Evolutionary conservation across 2,329 filamentous ascomycete genomes (phyloP).

Genomic region (Stagonosporopsis vannaccii): DNA sequence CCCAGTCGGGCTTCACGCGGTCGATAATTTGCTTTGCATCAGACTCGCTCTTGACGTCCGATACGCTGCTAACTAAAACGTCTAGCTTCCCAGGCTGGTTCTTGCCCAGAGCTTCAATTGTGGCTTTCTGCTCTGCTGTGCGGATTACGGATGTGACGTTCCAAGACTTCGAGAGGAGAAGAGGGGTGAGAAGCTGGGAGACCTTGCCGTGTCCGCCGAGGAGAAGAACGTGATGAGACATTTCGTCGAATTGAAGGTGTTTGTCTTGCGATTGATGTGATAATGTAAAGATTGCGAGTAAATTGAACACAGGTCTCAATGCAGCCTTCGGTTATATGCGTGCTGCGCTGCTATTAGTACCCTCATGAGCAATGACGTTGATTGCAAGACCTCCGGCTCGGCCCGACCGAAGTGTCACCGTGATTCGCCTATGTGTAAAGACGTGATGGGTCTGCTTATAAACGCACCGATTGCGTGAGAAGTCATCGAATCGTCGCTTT

Average conservation of each 20-base stretch:
- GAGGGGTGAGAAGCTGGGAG: conserved; percentile 75
- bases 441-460: conserved; percentile 10
- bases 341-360: conserved; percentile 10
- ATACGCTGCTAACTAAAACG: conserved; percentile 74
- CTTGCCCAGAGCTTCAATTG: conserved; percentile 68
- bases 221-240: conserved; percentile 64
- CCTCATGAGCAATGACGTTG: conserved; percentile 18
- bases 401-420: conserved; percentile 2
- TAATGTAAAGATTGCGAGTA: no score
- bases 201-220: conserved; percentile 85
- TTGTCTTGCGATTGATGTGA: no score
- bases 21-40: conserved; percentile 70
- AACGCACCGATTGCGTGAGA: conserved; percentile 17
- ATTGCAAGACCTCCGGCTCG: conserved; percentile 4
- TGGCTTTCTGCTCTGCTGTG: conserved; percentile 69
- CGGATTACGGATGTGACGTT: conserved; percentile 81
- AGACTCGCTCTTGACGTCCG: conserved; percentile 70
- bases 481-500: neutral
- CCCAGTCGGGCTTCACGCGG: conserved; percentile 68
- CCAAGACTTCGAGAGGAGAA: conserved; percentile 77
- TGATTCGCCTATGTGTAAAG: conserved; percentile 7
- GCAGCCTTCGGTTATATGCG: neutral
- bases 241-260: conserved; percentile 12
- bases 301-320: neutral
- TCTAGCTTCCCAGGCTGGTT: conserved; percentile 69